Percentiles rank a stretch among this genome's conserved stretches.
phyloP scores from a whole-genome alignment of 2,329 filamentous ascomycete genomes.

The Alternaria ventricosa region DNA sequence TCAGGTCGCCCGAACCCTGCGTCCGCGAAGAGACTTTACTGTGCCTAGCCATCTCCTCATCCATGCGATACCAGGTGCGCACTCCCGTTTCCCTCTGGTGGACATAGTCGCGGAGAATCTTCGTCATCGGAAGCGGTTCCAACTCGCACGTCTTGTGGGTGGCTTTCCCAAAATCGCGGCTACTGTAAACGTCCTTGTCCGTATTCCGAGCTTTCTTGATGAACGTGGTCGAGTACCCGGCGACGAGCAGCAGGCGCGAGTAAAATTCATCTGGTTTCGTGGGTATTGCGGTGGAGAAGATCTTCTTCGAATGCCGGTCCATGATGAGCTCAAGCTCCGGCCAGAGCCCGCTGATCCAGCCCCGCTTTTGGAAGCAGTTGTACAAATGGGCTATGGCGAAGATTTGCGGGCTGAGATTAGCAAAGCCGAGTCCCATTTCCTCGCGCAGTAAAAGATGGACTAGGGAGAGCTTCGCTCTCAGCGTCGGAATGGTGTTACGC shows the following conservation, averaged over 20 bases:
- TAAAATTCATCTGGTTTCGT: not conserved
- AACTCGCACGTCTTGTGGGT: not conserved
- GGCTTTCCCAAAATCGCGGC: not conserved
- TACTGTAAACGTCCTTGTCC: not conserved
- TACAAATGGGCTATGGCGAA: slow-evolving; percentile 1
- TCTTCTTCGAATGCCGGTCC: not conserved
- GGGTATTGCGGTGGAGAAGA: not conserved
- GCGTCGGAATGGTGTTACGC: not conserved
- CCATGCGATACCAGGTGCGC: not conserved
- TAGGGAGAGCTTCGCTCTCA: not conserved
- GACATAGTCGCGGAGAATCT: not conserved
- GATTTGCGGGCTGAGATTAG: not conserved
- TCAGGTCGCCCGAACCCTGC: not conserved
- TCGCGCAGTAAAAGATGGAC: not conserved
- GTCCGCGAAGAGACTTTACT: not conserved
- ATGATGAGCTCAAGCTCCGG: not conserved
- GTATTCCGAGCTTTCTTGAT: not conserved
- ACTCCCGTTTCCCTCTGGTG: not conserved
- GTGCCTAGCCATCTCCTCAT: not conserved
- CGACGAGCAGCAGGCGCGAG: not conserved
- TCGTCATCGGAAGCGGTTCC: not conserved
- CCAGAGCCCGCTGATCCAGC: not conserved
- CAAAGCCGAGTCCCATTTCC: not conserved
- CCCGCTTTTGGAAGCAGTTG: not conserved
- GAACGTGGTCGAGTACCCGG: not conserved